Base-by-base conservation (phyloP, 1,284 basidiomycete genomes). In the Waitea zeae region DNA sequence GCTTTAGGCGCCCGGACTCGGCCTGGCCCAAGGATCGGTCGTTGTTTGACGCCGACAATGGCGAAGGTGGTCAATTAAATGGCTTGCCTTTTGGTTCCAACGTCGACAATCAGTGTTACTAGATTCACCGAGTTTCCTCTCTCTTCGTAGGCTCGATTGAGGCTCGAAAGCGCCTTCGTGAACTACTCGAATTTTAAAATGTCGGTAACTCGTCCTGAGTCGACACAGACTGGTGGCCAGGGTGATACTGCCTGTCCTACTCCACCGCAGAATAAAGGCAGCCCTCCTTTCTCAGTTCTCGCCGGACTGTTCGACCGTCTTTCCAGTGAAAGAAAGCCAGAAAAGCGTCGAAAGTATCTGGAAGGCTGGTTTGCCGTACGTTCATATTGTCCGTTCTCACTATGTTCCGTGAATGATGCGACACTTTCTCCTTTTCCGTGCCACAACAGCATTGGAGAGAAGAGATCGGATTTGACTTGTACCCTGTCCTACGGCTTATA, bases 301-400 rank as follows among this genome's bases (percentile, higher is more conserved):
- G 64, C 63, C 3, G 64, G 62, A 5, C 56, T 86, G 14, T 86
- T 83, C 53, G 68, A 76, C 39, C 77, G 64, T 41, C 55, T 84
- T 3, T 68, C 73, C 39, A 59, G 47, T 34, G 79, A 84, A 49
- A 61, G 71, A 40, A 81, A 73, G 46, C 71, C 70, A 33, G 80
- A 84, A 13, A 63, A 67, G 44, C 58, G 79, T 39, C 67, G 67
- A 43, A 76, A 64, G 44, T 47, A 73, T 12, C 50, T 86, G 12
- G 54, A 60, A 37, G 59, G 61, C 11, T 86, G 82, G 82, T 83
- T 86, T 48, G 70, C 63, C 42, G 81, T 86, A 62, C 49, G 73
- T 51, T 9, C 38, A 17, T 6, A 13, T 20, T 33, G 30, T 5
- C 9, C 3, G 6, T 6, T 14, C 17, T 3, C 4, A 34, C 13